Percentiles rank a stretch among this genome's conserved stretches.
Conservation (phyloP, 2,329 filamentous ascomycete species). For the Calycina marina region DNA sequence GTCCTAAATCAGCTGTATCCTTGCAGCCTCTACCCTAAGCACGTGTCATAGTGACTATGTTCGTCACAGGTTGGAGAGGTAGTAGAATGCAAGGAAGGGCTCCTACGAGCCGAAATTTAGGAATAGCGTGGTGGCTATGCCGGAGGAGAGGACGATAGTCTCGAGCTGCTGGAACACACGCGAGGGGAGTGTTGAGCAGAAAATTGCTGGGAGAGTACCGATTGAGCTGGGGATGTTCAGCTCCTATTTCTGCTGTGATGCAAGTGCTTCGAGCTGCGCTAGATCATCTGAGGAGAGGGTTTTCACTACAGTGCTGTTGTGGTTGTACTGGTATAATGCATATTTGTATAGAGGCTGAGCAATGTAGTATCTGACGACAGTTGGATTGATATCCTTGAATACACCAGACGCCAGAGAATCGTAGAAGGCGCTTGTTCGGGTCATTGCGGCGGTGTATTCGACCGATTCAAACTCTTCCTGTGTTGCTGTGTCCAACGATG, state of each 20-base stretch:
- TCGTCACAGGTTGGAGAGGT: conserved; percentile 30
- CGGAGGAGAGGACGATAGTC: conserved; percentile 27
- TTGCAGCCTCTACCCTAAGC: too few relatives aligned
- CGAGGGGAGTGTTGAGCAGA: conserved; percentile 36
- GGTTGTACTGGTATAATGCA: conserved; percentile 36
- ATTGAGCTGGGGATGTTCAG: conserved; percentile 45
- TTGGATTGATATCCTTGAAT: conserved; percentile 8
- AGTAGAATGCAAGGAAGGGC: conserved; percentile 40
- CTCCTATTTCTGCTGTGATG: conserved; percentile 50
- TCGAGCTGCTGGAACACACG: conserved; percentile 29
- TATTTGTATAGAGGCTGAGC: conserved; percentile 47
- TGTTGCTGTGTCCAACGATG: conserved; percentile 9
- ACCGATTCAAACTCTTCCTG: conserved; percentile 10
- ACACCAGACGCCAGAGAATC: conserved; percentile 9
- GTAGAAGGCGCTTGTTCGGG: conserved; percentile 11
- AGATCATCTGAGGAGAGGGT: conserved; percentile 31
- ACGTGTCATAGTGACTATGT: too few relatives aligned
- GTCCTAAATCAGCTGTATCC: too few relatives aligned
- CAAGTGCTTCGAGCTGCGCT: conserved; percentile 43
- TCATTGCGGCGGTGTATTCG: conserved; percentile 1
- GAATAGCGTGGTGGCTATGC: conserved; percentile 31
- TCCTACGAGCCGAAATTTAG: conserved; percentile 39
- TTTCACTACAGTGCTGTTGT: conserved; percentile 30
- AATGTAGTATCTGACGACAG: conserved; percentile 22
- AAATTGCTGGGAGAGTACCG: conserved; percentile 30